Evolutionary conservation across 345 rosid genomes (phyloP).

Genomic region (Eucalyptus rudis): DNA sequence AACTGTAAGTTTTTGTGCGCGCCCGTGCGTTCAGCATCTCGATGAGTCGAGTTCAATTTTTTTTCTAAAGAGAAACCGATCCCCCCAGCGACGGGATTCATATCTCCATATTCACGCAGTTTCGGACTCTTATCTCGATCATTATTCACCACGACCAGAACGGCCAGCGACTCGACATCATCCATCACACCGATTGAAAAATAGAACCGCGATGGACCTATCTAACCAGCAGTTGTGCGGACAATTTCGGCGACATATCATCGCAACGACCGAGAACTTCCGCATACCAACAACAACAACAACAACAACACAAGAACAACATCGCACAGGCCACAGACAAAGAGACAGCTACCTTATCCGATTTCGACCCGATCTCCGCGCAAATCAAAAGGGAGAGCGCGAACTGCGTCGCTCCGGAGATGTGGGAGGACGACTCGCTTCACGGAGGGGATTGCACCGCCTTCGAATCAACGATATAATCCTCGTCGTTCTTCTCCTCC

Average conservation of each 20-base stretch:
- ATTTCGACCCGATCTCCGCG: neutral
- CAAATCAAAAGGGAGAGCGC: neutral
- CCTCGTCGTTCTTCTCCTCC: too few relatives aligned
- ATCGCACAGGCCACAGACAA: neutral
- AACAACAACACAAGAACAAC: neutral
- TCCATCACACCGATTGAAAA: neutral
- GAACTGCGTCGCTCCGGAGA: neutral
- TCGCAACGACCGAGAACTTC: neutral
- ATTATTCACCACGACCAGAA: neutral
- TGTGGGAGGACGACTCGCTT: neutral
- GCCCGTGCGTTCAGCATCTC: neutral
- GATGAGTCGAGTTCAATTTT: neutral
- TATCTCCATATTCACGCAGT: neutral
- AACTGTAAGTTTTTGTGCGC: rapidly evolving
- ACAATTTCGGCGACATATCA: neutral
- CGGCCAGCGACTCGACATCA: neutral
- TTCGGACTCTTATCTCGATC: neutral
- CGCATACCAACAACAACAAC: neutral
- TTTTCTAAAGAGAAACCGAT: neutral
- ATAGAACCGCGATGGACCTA: neutral
- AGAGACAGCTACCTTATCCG: neutral
- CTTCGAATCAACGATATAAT: neutral
- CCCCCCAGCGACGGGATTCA: neutral
- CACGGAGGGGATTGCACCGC: neutral
- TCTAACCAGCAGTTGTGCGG: neutral